phyloP scores from a whole-genome alignment of 495 filamentous ascomycete species.

The Penicillium riverlandense region DNA sequence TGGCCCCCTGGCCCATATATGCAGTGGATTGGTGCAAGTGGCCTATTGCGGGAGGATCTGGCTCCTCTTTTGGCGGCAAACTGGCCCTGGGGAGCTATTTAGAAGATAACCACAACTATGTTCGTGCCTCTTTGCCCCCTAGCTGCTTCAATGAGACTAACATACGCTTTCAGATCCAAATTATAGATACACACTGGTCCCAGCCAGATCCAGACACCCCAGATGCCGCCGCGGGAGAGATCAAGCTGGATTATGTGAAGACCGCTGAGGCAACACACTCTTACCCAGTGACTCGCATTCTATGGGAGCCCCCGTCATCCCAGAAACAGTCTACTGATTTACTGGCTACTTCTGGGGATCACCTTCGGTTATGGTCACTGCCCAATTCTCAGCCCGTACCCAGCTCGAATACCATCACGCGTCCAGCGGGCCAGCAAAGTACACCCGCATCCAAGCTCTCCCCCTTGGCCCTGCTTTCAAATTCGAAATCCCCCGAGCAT shows the following conservation, averaged over 20 bases:
- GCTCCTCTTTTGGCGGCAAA: slow-evolving; percentile 77
- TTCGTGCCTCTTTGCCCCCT: slow-evolving; percentile 30
- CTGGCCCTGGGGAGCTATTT: slow-evolving; percentile 92
- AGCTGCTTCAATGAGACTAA: slow-evolving; percentile 9
- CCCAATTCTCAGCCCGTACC: slow-evolving; percentile 45
- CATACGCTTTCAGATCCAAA: slow-evolving; percentile 70
- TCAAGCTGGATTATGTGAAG: slow-evolving; percentile 82
- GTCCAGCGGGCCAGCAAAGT: slow-evolving; percentile 56
- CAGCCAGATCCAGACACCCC: slow-evolving; percentile 58
- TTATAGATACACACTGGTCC: slow-evolving; percentile 75
- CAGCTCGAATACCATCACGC: slow-evolving; percentile 66
- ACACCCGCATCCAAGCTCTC: slow-evolving; percentile 76
- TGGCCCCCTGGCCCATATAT: slow-evolving; percentile 92
- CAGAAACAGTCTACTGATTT: slow-evolving; percentile 96
- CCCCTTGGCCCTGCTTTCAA: slow-evolving; percentile 86
- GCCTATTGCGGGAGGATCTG: slow-evolving; percentile 60
- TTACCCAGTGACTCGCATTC: slow-evolving; percentile 89
- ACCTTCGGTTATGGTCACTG: slow-evolving; percentile 91
- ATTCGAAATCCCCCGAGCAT: slow-evolving; percentile 97
- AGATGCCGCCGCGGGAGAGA: slow-evolving; percentile 60
- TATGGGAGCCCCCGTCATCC: slow-evolving; percentile 97
- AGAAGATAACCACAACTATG: slow-evolving; percentile 97
- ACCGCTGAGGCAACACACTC: slow-evolving; percentile 97
- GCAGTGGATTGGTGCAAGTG: slow-evolving; percentile 99
- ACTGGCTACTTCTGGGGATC: slow-evolving; percentile 92